Evolutionary conservation across 805 yeast species (phyloP), one percentile per base, ranked within the genome.

Genomic region (Candida lessepsii): DNA sequence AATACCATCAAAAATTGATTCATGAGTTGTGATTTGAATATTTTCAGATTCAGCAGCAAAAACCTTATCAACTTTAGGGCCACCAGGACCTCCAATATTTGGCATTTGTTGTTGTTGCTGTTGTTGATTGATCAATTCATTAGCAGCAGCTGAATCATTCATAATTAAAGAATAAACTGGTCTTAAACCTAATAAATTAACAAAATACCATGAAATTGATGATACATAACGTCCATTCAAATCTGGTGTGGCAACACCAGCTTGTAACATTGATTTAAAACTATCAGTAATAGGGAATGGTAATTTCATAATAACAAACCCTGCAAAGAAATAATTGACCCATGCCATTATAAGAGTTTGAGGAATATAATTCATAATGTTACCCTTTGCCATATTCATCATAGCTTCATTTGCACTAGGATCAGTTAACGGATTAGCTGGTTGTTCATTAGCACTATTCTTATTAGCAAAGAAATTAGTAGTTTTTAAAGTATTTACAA

Each of bases 261-360:
- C 78, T 62, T 93, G 99, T 30, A 93, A 65, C 95, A 93, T 90
- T 44, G 85, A 78, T 61, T 93, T 93, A 70, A 93, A 93, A 44
- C 90, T 81, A 23, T 81, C 72, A 0, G 98, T 93, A 41, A 93
- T 67, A 2, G 96, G 95, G 66, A 93, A 93, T 13, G 99, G 99
- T 39, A 93, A 69, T 48, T 64, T 67, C 73, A 69, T 85, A 35
- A 88, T 77, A 11, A 90, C 81, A 48, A 89, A 88, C 0, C 97
- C 97, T 10, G 91, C 87, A 61, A 88, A 93, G 65, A 91, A 90
- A 54, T 81, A 86, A 55, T 86, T 87, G 45, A 91, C 91, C 96
- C 97, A 93, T 55, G 89, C 88, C 96, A 93, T 90, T 48, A 90
- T 84, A 28, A 90, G 60, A 0, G 96, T 87, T 65, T 93, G 98